A percentile compares a stretch with the other conserved stretches of the same genome.
Conservation (phyloP, 1,139 yeast genomes). For the Eremothecium sinecaudum region DNA sequence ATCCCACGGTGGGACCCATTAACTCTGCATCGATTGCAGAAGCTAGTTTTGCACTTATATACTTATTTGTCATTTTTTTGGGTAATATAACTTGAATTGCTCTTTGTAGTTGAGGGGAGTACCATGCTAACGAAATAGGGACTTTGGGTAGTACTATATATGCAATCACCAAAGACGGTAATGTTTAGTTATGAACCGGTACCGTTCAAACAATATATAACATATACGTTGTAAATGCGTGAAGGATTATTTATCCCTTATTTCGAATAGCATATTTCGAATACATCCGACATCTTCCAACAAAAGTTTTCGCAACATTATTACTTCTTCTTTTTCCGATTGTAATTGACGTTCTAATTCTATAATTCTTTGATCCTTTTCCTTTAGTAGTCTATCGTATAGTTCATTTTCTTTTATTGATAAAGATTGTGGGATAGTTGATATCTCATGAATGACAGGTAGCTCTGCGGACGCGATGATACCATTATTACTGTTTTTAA, state of each 20-base stretch:
- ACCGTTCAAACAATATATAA: too few species aligned
- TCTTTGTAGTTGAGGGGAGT: too few species aligned
- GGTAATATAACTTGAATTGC: too few species aligned
- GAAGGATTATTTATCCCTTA: constrained; percentile 1
- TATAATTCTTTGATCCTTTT: constrained; percentile 26
- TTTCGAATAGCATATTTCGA: constrained; percentile 23
- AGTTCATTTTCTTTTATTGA: constrained; percentile 4
- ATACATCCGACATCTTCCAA: constrained; percentile 31
- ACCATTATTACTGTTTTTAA: constrained; percentile 1
- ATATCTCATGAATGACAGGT: constrained; percentile 1
- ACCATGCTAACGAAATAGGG: too few species aligned
- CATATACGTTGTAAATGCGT: too few species aligned
- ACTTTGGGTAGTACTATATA: too few species aligned
- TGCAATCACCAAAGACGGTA: too few species aligned
- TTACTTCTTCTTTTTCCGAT: constrained; percentile 28
- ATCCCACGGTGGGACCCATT: constrained; percentile 72
- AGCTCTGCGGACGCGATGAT: not conserved
- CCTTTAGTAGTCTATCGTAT: constrained; percentile 24
- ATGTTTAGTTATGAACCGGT: too few species aligned
- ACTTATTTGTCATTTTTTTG: not conserved
- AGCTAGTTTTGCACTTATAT: constrained; percentile 40
- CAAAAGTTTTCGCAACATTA: constrained; percentile 30
- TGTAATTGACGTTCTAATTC: constrained; percentile 28
- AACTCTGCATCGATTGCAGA: constrained; percentile 73
- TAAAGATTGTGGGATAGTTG: not conserved